A percentile compares a stretch with the other conserved stretches of the same genome.
Evolutionary conservation across 108 stramenopile genomes (phyloP).

Genomic region (Cyclostephanos tholiformis): DNA sequence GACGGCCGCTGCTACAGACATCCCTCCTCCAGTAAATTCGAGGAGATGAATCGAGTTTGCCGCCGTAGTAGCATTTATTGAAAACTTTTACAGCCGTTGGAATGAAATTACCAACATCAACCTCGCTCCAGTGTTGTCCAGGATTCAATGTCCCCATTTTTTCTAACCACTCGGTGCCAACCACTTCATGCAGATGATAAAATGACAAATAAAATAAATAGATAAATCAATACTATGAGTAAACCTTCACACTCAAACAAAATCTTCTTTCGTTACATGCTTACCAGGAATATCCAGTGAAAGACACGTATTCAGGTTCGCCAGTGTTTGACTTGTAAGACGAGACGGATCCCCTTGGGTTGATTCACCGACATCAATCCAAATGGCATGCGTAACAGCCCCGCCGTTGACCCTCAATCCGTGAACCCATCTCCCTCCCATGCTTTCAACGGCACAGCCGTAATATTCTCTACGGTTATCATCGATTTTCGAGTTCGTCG

Average conservation of each 20-base stretch:
- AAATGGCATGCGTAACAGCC: conserved; percentile 40
- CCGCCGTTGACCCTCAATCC: conserved; percentile 1
- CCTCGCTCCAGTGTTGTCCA: conserved; percentile 56
- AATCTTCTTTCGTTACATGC: too few relatives aligned
- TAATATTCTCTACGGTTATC: conserved; percentile 24
- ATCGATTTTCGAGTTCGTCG: conserved; percentile 19
- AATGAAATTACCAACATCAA: conserved; percentile 33
- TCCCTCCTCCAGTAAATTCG: background rate
- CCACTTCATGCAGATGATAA: conserved; percentile 12
- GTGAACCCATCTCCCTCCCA: conserved; percentile 27
- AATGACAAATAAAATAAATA: background rate
- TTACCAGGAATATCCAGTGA: conserved; percentile 31
- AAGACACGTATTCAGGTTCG: conserved; percentile 20
- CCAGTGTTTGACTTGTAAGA: conserved; percentile 23
- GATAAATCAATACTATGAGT: background rate
- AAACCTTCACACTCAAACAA: too few relatives aligned
- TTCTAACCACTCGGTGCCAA: conserved; percentile 26
- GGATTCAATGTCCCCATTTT: conserved; percentile 27
- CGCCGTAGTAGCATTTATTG: background rate
- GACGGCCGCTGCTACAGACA: conserved; percentile 16
- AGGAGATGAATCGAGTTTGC: background rate
- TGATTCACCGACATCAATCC: conserved; percentile 23
- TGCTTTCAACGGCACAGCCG: conserved; percentile 18
- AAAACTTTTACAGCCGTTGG: conserved; percentile 19
- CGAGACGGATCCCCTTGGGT: background rate